phyloP scores from a whole-genome alignment of 2,329 filamentous ascomycete species.

The Tolypocladium capitatum region DNA sequence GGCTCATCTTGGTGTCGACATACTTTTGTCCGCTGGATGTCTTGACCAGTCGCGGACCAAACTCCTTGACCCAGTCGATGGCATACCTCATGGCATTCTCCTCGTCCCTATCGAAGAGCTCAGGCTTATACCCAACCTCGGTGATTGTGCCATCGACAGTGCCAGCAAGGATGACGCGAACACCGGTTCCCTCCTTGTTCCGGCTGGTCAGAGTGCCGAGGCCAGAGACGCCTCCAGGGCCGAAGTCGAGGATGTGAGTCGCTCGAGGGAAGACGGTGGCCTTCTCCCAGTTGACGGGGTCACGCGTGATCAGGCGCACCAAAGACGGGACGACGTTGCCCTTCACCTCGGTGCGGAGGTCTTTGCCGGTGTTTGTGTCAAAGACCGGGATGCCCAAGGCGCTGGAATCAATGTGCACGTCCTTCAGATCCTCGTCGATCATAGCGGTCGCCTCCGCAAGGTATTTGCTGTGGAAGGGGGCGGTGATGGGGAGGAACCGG shows the following conservation, averaged over 20 bases:
- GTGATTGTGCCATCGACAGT: conserved; percentile 80
- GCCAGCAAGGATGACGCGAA: conserved; percentile 89
- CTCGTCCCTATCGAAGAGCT: conserved; percentile 92
- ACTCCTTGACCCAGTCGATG: conserved; percentile 94
- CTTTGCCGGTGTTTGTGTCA: conserved; percentile 78
- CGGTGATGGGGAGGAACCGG: conserved; percentile 92
- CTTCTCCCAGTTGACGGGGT: conserved; percentile 91
- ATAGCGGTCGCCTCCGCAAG: conserved; percentile 67
- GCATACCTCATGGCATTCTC: conserved; percentile 92
- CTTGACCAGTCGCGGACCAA: conserved; percentile 82
- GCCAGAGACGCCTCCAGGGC: conserved; percentile 91
- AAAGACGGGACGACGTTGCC: conserved; percentile 77
- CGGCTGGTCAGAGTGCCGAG: conserved; percentile 92
- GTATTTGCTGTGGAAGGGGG: conserved; percentile 96
- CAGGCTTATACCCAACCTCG: conserved; percentile 94
- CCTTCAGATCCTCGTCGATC: conserved; percentile 77
- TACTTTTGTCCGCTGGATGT: conserved; percentile 81
- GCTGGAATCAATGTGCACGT: conserved; percentile 60
- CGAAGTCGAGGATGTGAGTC: conserved; percentile 92
- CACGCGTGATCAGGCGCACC: conserved; percentile 85
- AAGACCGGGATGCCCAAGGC: conserved; percentile 75
- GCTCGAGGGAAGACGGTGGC: conserved; percentile 83
- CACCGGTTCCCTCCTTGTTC: conserved; percentile 97
- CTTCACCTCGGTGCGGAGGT: conserved; percentile 56
- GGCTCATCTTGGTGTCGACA: conserved; percentile 93